phyloP scores from a whole-genome alignment of 78 protist species.

The Blattamonas nauphoetae region DNA sequence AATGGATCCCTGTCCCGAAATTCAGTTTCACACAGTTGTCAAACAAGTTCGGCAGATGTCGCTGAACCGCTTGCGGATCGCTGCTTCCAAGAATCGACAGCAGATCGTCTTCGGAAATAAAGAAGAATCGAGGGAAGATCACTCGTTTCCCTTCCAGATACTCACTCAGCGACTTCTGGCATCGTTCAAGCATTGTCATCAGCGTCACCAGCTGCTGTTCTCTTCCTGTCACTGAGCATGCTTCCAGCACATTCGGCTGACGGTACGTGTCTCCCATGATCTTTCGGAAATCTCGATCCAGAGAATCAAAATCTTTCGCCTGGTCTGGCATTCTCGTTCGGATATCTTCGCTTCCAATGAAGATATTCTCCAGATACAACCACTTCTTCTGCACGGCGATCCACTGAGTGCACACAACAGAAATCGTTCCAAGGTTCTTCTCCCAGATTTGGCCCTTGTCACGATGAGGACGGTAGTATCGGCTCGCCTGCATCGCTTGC shows the following conservation, averaged over 20 bases:
- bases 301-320: slow-evolving; percentile 59
- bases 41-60: slow-evolving; percentile 74
- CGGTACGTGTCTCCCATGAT: slow-evolving; percentile 53
- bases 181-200: slow-evolving; percentile 45
- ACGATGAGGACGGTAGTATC: slow-evolving; percentile 43
- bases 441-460: slow-evolving; percentile 67
- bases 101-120: slow-evolving; percentile 87
- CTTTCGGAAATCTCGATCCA: slow-evolving; percentile 52
- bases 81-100: slow-evolving; percentile 62
- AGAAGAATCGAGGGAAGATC: slow-evolving; percentile 83
- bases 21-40: slow-evolving; percentile 48
- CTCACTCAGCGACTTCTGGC: slow-evolving; percentile 65
- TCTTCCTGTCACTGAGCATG: slow-evolving; percentile 27
- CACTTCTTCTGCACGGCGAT: slow-evolving; percentile 67
- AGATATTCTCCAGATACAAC: slow-evolving; percentile 82
- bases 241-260: slow-evolving; percentile 40
- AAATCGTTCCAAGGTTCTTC: slow-evolving; percentile 38
- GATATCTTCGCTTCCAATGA: slow-evolving; percentile 73
- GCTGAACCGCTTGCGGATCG: slow-evolving; percentile 60
- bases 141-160: slow-evolving; percentile 77
- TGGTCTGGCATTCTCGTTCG: slow-evolving; percentile 78
- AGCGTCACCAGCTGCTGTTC: slow-evolving; percentile 54
- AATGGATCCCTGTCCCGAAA: slow-evolving; percentile 35
- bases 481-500: slow-evolving; percentile 47
- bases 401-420: slow-evolving; percentile 66